phyloP scores from a whole-genome alignment of 2,329 filamentous ascomycete species.

The Cytospora schulzeri region DNA sequence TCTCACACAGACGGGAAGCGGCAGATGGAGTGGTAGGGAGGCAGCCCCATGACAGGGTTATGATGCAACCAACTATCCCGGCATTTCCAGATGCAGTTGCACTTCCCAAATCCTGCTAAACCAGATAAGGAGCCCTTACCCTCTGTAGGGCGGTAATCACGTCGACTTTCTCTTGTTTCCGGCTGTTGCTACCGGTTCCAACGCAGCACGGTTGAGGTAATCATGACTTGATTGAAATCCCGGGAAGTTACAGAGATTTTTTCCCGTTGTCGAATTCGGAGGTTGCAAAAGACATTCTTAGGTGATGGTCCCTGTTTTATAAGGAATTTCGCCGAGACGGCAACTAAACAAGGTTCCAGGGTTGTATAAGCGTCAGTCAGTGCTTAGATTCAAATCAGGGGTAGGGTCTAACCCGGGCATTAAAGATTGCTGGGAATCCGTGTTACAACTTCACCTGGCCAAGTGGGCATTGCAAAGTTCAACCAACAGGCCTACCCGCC shows the following conservation, averaged over 20 bases:
- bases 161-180: background rate
- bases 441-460: background rate
- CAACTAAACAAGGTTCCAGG: background rate
- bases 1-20: slow-evolving; percentile 16
- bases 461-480: too few relatives aligned
- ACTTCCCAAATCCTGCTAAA: background rate
- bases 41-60: slow-evolving; percentile 21
- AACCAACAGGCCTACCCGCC: background rate
- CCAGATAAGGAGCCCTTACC: background rate
- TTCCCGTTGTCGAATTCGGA: background rate
- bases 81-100: background rate
- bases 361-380: background rate
- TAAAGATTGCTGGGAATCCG: background rate
- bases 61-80: slow-evolving; percentile 21
- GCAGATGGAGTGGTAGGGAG: slow-evolving; percentile 12
- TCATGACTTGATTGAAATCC: background rate
- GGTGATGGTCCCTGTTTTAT: background rate
- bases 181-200: background rate
- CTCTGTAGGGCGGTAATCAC: background rate
- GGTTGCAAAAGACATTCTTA: background rate
- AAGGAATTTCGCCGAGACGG: background rate
- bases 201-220: background rate
- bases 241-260: background rate
- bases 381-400: background rate
- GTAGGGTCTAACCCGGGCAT: background rate